Evolutionary conservation across 495 filamentous ascomycete genomes (phyloP).

Genomic region (Penicillium silybi): DNA sequence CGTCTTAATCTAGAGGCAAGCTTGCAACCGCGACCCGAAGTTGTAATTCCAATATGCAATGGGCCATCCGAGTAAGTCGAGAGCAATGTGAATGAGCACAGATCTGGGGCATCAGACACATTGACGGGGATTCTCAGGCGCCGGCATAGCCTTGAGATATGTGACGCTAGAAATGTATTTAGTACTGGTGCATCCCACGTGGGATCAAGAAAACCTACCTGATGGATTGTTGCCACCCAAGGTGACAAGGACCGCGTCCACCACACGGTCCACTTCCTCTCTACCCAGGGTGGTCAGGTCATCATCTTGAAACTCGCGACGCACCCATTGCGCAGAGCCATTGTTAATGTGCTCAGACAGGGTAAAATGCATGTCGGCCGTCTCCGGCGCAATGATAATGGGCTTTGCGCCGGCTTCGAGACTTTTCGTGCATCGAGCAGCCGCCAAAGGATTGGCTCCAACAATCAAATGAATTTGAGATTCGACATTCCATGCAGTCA

Average conservation of each 20-base stretch:
- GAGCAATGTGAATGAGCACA: conserved; percentile 89
- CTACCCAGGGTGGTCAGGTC: conserved; percentile 75
- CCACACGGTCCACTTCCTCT: conserved; percentile 70
- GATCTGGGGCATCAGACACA: conserved; percentile 77
- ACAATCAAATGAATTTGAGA: conserved; percentile 82
- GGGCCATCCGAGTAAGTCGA: conserved; percentile 87
- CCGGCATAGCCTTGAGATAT: conserved; percentile 72
- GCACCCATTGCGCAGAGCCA: conserved; percentile 67
- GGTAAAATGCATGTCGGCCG: conserved; percentile 62
- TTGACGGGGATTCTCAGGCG: conserved; percentile 87
- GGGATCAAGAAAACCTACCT: conserved; percentile 34
- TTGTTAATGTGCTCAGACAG: conserved; percentile 69
- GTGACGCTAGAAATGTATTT: conserved; percentile 33
- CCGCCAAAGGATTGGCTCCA: conserved; percentile 81
- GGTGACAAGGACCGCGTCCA: conserved; percentile 92
- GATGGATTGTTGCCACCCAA: conserved; percentile 49
- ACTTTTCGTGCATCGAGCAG: conserved; percentile 74
- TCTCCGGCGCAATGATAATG: conserved; percentile 71
- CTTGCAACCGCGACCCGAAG: conserved; percentile 92
- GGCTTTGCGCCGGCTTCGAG: conserved; percentile 83
- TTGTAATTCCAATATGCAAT: conserved; percentile 92
- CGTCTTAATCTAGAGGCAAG: conserved; percentile 85
- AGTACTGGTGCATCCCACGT: not conserved
- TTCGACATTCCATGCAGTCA: conserved; percentile 72
- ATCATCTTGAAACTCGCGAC: conserved; percentile 63